Percentiles rank a stretch among this genome's conserved stretches.
Evolutionary conservation across 768 basidiomycete genomes (phyloP).

Genomic region (Kwoniella dendrophila): DNA sequence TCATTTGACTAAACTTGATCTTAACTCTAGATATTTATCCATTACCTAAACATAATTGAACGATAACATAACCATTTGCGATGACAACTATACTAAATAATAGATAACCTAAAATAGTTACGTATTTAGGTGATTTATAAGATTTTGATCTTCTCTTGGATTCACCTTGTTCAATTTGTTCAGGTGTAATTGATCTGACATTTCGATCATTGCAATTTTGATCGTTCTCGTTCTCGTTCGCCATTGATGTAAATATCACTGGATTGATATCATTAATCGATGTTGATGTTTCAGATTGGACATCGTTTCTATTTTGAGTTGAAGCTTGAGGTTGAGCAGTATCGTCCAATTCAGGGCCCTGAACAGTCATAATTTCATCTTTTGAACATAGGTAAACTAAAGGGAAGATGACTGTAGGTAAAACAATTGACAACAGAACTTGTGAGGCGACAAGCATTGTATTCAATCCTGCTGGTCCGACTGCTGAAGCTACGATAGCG

Average conservation of each 20-base stretch:
- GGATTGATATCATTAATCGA: not conserved
- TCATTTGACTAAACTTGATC: too few relatives aligned
- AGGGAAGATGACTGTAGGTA: conserved; percentile 83
- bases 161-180: conserved; percentile 5
- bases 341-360: conserved; percentile 37
- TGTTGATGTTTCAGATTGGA: not conserved
- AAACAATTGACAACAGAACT: conserved; percentile 76
- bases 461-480: conserved; percentile 72
- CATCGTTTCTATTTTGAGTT: not conserved
- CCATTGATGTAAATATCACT: too few relatives aligned
- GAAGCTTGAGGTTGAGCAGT: not conserved
- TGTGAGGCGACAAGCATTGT: conserved; percentile 82
- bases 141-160: conserved; percentile 48
- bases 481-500: conserved; percentile 71
- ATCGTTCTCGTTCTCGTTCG: not conserved
- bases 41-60: conserved; percentile 62
- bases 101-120: conserved; percentile 61
- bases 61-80: conserved; percentile 77
- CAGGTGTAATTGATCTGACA: not conserved
- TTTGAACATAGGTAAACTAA: conserved; percentile 72
- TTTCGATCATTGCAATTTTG: not conserved
- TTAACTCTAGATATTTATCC: conserved; percentile 8
- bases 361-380: conserved; percentile 68
- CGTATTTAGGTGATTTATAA: conserved; percentile 47
- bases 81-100: conserved; percentile 70